Evolutionary conservation across 2,329 filamentous ascomycete species (phyloP).

Genomic region (Zopfia rhizophila): DNA sequence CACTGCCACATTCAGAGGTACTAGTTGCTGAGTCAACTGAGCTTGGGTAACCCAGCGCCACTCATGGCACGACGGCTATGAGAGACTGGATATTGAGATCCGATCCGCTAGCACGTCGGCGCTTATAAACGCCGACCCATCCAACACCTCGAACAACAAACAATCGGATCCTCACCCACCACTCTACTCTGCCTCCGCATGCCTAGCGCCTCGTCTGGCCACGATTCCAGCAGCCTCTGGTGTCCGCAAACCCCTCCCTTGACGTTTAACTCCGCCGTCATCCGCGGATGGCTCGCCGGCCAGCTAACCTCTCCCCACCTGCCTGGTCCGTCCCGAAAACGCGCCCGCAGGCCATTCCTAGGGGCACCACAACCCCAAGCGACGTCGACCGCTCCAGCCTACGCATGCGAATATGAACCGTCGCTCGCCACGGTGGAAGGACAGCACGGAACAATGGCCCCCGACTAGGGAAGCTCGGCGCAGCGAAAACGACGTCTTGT

Average conservation of each 20-base stretch:
- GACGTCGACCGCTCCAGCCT: conserved; percentile 4
- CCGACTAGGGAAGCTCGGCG: conserved; percentile 11
- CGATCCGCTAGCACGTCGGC: too few relatives aligned
- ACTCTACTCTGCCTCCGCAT: conserved; percentile 7
- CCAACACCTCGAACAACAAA: too few relatives aligned
- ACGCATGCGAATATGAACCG: conserved; percentile 9
- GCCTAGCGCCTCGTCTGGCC: conserved; percentile 1
- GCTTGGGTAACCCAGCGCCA: too few relatives aligned
- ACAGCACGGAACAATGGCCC: conserved; percentile 8
- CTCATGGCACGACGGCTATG: too few relatives aligned
- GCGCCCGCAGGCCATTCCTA: conserved; percentile 10
- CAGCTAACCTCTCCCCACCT: too few relatives aligned
- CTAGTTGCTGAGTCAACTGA: too few relatives aligned
- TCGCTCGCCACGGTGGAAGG: conserved; percentile 8
- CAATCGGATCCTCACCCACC: too few relatives aligned
- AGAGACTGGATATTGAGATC: too few relatives aligned
- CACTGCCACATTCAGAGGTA: too few relatives aligned
- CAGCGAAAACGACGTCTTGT: conserved; percentile 12
- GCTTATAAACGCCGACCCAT: too few relatives aligned
- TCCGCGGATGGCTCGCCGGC: conserved; percentile 3
- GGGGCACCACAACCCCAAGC: conserved; percentile 1
- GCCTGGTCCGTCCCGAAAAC: conserved; percentile 3
- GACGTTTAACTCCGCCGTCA: conserved; percentile 5
- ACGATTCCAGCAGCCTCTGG: conserved; percentile 2
- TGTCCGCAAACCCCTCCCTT: conserved; percentile 1